Evolutionary conservation across 2,329 filamentous ascomycete genomes (phyloP).

Genomic region (Stachybotrys elegans): DNA sequence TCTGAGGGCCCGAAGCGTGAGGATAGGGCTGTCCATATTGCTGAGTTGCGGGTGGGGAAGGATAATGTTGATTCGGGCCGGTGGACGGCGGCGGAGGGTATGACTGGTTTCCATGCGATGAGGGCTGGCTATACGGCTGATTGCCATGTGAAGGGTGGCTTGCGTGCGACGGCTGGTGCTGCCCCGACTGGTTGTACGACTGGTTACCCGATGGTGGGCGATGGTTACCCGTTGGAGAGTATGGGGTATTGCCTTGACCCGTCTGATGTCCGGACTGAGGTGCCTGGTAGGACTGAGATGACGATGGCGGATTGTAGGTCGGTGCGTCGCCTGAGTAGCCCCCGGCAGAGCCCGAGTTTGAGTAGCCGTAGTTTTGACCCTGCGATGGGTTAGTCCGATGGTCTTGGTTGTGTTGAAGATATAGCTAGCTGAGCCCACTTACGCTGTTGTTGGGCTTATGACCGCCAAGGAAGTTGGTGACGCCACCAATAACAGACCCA

Average conservation of each 20-base stretch:
- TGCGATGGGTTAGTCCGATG: constrained; percentile 18
- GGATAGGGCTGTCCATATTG: constrained; percentile 13
- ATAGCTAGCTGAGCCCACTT: constrained; percentile 13
- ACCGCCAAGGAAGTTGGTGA: constrained; percentile 50
- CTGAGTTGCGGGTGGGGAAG: not conserved
- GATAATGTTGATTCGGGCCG: not conserved
- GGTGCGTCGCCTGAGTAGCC: constrained; percentile 60
- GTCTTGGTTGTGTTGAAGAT: not conserved
- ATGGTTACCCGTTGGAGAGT: no score
- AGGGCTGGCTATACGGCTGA: constrained; percentile 3
- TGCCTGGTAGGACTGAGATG: constrained; percentile 21
- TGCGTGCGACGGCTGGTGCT: constrained; percentile 9
- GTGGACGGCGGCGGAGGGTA: constrained; percentile 13
- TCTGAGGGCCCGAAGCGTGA: constrained; percentile 13
- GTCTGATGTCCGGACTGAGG: constrained; percentile 22
- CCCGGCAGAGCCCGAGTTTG: constrained; percentile 46
- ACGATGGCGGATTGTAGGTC: constrained; percentile 30
- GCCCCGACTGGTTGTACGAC: constrained; percentile 8
- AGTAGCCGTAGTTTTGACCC: constrained; percentile 60
- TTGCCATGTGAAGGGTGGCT: not conserved
- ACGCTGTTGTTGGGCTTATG: constrained; percentile 31
- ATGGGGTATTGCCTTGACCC: constrained; percentile 20
- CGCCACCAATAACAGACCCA: constrained; percentile 49
- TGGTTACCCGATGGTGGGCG: constrained; percentile 14
- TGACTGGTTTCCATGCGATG: constrained; percentile 11